Conservation (phyloP, 176 grass and related monocot species). For the Chrysopogon serrulatus region DNA sequence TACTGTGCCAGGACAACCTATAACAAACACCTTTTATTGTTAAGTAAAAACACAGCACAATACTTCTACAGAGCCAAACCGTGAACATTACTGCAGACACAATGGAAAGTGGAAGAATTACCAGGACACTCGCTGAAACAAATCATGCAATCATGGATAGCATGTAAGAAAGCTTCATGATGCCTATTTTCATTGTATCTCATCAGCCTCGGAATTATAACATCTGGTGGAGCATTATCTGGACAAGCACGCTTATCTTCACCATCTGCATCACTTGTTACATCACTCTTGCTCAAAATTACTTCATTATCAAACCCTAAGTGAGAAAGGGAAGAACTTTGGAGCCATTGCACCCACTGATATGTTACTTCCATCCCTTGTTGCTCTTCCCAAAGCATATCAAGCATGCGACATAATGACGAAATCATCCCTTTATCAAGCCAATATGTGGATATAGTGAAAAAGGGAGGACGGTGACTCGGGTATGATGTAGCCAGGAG, state of each 20-base stretch:
- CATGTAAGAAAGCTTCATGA: conserved; percentile 61
- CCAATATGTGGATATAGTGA: conserved; percentile 51
- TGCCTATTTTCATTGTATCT: conserved; percentile 47
- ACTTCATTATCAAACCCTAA: conserved; percentile 51
- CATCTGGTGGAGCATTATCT: conserved; percentile 34
- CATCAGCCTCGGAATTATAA: conserved; percentile 66
- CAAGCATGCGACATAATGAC: conserved; percentile 52
- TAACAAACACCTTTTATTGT: background rate
- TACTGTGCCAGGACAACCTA: background rate
- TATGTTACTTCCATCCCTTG: conserved; percentile 51
- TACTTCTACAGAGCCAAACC: background rate
- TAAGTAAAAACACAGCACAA: conserved; percentile 6
- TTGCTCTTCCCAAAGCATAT: conserved; percentile 55
- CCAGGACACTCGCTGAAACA: conserved; percentile 63
- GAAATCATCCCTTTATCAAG: conserved; percentile 42
- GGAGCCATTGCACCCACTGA: conserved; percentile 63
- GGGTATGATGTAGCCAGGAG: conserved; percentile 61
- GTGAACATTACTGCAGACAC: background rate
- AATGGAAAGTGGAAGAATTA: conserved; percentile 10
- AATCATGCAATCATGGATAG: conserved; percentile 62
- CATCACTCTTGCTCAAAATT: conserved; percentile 37
- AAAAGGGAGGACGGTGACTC: conserved; percentile 51
- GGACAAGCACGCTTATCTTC: conserved; percentile 44
- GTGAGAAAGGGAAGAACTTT: conserved; percentile 59
- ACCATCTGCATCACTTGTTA: conserved; percentile 5